Base-by-base conservation (phyloP, 306 rosid genomes). In the Medicago ruthenica region DNA sequence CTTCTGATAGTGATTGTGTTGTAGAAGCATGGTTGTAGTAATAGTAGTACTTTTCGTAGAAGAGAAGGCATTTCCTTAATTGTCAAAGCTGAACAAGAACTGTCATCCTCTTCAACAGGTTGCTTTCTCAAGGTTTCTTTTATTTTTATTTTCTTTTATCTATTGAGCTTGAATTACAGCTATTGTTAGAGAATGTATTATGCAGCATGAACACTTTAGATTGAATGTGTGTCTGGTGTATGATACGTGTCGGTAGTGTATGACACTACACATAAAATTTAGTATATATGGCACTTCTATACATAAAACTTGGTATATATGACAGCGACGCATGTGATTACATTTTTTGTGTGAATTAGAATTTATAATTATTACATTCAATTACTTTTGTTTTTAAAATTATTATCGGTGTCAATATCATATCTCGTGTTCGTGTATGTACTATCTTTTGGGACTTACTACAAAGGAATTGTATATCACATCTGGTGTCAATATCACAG, bases 101-200 rank as follows among this genome's bases (percentile, higher is more conserved):
- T 83, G 12, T 76, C 81, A 39, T 27, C 75, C 13, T 83, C 90
- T 78, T 82, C 92, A 20, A 55, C 61, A 18, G 79, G 69, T 84
- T 83, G 31, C 82, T 82, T 70, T 82, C 91, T 67, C 93, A 86
- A 87, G 96, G 96, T 91, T 82, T 40, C 2, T 55, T 71, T 73
- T 68, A 24, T 45, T 0, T 18, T 9, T 9, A 6, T 54, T 59
- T 11, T 47, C 34, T 37, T 37, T 48, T 58, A 18, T 24, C 16
- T n/a, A 20, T 55, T 50, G 41, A 1, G 36, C 14, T 21, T 24
- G 27, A 24, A 24, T 24, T 24, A 24, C 27, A 24, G 27, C 27
- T 24, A 24, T 27, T 27, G 4, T 27, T 27, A 27, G 3, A 24
- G 37, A 4, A 34, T 34, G 7, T 34, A 34, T 34, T 34, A 34